These are phyloP conservation scores for Xylariaceae sp. DNA, from an alignment of 2,329 filamentous ascomycete genomes.

Conservation along the genomic window DNA sequence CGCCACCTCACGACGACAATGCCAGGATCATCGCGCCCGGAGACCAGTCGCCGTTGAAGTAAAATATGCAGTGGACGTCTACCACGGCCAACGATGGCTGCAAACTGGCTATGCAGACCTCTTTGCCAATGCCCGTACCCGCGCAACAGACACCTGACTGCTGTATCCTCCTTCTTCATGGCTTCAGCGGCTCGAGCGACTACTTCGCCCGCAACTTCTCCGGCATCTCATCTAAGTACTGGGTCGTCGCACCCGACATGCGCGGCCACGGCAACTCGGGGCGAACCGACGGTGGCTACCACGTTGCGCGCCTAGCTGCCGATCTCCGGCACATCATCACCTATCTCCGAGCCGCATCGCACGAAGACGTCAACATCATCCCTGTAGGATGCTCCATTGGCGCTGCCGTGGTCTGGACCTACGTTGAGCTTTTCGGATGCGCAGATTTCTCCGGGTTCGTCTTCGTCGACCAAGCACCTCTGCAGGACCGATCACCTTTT, in stretches of 20 bases:
- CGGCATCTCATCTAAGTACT: constrained; percentile 27
- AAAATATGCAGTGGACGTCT: constrained; percentile 28
- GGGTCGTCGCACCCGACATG: constrained; percentile 40
- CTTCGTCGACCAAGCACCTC: constrained; percentile 41
- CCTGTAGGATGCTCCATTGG: constrained; percentile 41
- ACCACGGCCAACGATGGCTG: constrained; percentile 34
- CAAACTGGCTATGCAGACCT: constrained; percentile 36
- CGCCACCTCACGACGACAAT: no score
- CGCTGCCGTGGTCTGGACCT: constrained; percentile 41
- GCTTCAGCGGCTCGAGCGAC: constrained; percentile 39
- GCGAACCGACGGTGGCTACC: constrained; percentile 34
- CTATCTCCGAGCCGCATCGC: constrained; percentile 21
- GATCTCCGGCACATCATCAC: constrained; percentile 34
- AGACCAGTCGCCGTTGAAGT: not conserved
- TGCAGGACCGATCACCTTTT: constrained; percentile 37
- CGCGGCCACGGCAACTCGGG: constrained; percentile 38
- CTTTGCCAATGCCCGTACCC: constrained; percentile 25
- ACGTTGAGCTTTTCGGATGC: constrained; percentile 38
- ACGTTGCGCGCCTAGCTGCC: constrained; percentile 40
- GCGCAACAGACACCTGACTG: constrained; percentile 21
- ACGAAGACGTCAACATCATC: constrained; percentile 23
- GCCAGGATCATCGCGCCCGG: not conserved
- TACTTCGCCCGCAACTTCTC: constrained; percentile 38
- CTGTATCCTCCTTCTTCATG: constrained; percentile 37
- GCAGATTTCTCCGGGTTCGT: constrained; percentile 33